Evolutionary conservation across 2,329 filamentous ascomycete species (phyloP), one percentile per base, ranked within the genome.

Genomic region (Nemania abortiva): DNA sequence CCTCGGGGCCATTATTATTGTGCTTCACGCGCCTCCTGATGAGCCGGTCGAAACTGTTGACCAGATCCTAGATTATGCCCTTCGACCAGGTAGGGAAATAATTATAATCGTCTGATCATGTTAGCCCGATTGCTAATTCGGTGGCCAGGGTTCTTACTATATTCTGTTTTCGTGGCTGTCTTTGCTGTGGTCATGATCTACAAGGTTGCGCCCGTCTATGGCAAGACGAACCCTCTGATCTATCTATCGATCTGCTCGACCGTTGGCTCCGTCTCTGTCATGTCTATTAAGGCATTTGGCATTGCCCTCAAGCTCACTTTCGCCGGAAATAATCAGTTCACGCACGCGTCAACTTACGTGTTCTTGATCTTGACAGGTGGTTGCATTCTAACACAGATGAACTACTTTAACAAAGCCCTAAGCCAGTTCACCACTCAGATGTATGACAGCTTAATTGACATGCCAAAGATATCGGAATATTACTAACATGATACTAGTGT

Each of bases 351-450:
- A 58, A 99, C 97, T 68, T 99, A 99, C 77, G 95, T 98, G 72
- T 99, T 99, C 80, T 91, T 95, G 82, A 98, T 99, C 73, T 89
- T 98, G 73, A 96, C 95, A 0, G 86, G 87, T 2, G 93, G 98
- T 72, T 99, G 96, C 84, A 98, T 99, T 78, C 81, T 99, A 74
- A 98, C 95, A 9, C 96, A 99, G 85, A 98, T 99, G 96, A 99
- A 99, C 82, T 99, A 99, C 82, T 97, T 99, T 83, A 99, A 99
- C 86, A 99, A 99, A 82, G 96, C 96, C 7, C 84, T 99, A 69
- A 97, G 94, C 81, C 94, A 97, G 77, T 99, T 98, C 82, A 95
- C 93, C 34, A 98, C 96, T 37, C 97, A 97, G 76, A 97, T 99
- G 95, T 97, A 87, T 80, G 92, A 54, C 39, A 6, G 15, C 58